Percentiles rank a stretch among this genome's conserved stretches.
These are phyloP conservation scores for Fraxinus ornus DNA, from an alignment of 305 asterid genomes.

Conservation along the genomic window DNA sequence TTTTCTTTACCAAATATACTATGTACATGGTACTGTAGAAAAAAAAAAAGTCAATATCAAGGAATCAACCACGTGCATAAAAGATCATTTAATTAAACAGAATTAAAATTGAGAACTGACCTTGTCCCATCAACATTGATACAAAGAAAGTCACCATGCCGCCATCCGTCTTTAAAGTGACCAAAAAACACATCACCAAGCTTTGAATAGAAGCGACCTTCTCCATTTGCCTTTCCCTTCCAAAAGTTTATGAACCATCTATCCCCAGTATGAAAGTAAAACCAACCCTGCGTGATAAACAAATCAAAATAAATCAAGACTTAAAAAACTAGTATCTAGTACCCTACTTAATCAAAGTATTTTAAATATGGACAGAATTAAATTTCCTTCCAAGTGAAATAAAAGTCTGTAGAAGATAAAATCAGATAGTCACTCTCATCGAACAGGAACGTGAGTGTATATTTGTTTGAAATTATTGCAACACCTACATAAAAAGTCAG, in stretches of 20 bases:
- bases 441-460: neutral
- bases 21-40: neutral
- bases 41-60: conserved; percentile 2
- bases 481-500: conserved; percentile 2
- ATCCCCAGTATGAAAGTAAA: conserved; percentile 90
- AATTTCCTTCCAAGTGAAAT: neutral
- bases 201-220: conserved; percentile 89
- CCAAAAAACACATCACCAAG: conserved; percentile 87
- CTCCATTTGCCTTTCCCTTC: conserved; percentile 98
- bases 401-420: neutral
- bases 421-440: neutral
- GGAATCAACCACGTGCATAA: neutral
- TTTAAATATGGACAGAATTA: neutral
- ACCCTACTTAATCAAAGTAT: neutral
- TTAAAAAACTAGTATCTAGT: conserved; percentile 1
- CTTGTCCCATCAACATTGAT: conserved; percentile 84
- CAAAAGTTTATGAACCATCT: conserved; percentile 93
- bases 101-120: conserved; percentile 33
- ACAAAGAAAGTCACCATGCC: conserved; percentile 80
- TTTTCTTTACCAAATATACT: neutral
- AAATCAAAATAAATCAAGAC: conserved; percentile 8
- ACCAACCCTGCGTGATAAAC: conserved; percentile 68
- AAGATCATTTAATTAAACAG: neutral
- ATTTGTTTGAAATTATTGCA: conserved; percentile 3
- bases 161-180: conserved; percentile 93